Evolutionary conservation across 306 rosid species (phyloP).

Genomic region (Ziziphus jujuba): DNA sequence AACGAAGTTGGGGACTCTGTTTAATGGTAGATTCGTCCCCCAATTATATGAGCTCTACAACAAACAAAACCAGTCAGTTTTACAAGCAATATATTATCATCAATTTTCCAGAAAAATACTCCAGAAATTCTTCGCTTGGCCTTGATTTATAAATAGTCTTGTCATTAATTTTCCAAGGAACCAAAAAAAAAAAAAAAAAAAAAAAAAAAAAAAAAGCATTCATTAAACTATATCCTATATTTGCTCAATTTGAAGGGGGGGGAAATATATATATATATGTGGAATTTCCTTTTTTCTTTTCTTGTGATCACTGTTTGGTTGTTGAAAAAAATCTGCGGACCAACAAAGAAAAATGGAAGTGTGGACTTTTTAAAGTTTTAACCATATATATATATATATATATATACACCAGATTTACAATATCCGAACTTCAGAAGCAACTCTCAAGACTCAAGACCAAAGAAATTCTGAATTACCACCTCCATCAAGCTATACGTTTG

Average conservation of each 20-base stretch:
- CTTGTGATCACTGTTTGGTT: no score
- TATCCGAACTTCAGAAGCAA: conserved; percentile 4
- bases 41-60: neutral
- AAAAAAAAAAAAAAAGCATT: neutral
- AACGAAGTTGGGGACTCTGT: no score
- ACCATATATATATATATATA: no score
- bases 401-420: neutral
- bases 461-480: neutral
- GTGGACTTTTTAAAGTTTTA: no score
- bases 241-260: neutral
- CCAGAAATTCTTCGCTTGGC: no score
- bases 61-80: neutral
- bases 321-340: no score
- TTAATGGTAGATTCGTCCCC: neutral
- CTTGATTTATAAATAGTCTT: no score
- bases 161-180: no score
- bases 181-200: no score
- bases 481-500: neutral
- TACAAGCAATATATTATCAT: neutral
- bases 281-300: conserved; percentile 6
- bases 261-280: no score
- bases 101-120: no score
- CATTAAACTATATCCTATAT: neutral
- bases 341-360: no score
- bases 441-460: neutral